Base-by-base conservation (phyloP, 1,139 yeast species). In the Hyphopichia pseudoburtonii region DNA sequence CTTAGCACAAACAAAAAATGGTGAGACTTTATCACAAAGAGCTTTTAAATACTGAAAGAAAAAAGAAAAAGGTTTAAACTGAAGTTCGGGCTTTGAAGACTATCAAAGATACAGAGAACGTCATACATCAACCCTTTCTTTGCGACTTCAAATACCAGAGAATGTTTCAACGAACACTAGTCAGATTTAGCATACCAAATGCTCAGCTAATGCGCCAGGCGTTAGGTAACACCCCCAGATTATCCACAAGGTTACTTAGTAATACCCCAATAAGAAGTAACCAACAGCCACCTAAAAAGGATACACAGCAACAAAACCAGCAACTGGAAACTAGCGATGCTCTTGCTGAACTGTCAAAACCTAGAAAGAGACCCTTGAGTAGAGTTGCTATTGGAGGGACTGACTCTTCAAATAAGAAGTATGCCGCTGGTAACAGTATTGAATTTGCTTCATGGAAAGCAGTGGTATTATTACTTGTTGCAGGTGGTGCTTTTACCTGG, bases 401-500 rank as follows among this genome's bases (percentile, higher is more conserved):
- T 3, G 47, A 51, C 24, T 50, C 50, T 12, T 32, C 54, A 4
- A 36, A 49, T 30, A 59, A 61, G 39, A 60, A 64, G 40, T 64
- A 55, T 34, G 62, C 69, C n/a, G 51, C 54, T 2, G 57, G 62
- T 2, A 63, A 60, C 43, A 61, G 66, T 32, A 63, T 85, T 37
- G 92, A 86, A 47, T 83, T 86, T 58, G 78, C 92, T 17, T 77
- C 92, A n/a, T 88, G 96, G 96, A 86, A 85, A 54, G 89, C 95
- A 0, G 82, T 86, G 15, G 62, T 78, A 1, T 53, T 87, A 22
- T 76, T 89, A 52, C 44, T 85, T 4, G 71, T 70, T 1, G 78
- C 79, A 25, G 97, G 96, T 16, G 85, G 83, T 30, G 82, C 73
- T 0, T 66, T 84, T 39, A 82, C 89, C 5, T 82, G 68, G 55